Evolutionary conservation across 2,329 filamentous ascomycete species (phyloP), one percentile per base, ranked within the genome.

Genomic region (Botrytis galanthina): DNA sequence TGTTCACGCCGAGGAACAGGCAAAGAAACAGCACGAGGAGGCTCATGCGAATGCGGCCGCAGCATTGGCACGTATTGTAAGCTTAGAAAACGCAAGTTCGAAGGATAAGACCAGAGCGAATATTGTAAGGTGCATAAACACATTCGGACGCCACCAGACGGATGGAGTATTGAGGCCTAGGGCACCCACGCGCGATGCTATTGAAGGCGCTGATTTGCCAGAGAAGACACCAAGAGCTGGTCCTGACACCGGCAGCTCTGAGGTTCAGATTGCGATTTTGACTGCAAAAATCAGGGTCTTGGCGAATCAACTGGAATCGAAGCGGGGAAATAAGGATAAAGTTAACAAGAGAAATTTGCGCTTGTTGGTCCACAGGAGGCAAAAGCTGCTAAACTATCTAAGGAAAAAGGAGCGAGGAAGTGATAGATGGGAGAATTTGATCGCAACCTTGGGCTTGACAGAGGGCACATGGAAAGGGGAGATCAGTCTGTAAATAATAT

Each of bases 241-340:
- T 0, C 92, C 92, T 8, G 96, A 99, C 81, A 99, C 95, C 0
- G 96, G 96, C 51, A 97, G 93, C 79, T 93, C 93, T 10, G 96
- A 99, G 84, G 97, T 99, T n/a, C 96, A 99, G 85, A 94, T 97
- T 77, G 95, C 94, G 63, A 97, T 99, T 78, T 83, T 99, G 81
- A 99, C 96, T 4, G 89, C 94, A 73, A 98, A 98, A 87, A 99
- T 99, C 81, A 87, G 93, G 76, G 90, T 92, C 37, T 82, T 99
- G 68, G 91, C 92, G 26, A 87, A 92, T 77, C 90, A 91, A 77
- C 83, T 97, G 70, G 87, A 92, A 80, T 86, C 85, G 60, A 88
- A 90, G 74, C 84, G 86, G 78, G 93, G 92, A 8, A 89, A 92
- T 82, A 94, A 92, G 81, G 96, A 99, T 81, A 97, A 97, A 86